Percentiles rank a stretch among this genome's conserved stretches.
Conservation (phyloP, 306 rosid genomes). For the Hippophae tibetana region DNA sequence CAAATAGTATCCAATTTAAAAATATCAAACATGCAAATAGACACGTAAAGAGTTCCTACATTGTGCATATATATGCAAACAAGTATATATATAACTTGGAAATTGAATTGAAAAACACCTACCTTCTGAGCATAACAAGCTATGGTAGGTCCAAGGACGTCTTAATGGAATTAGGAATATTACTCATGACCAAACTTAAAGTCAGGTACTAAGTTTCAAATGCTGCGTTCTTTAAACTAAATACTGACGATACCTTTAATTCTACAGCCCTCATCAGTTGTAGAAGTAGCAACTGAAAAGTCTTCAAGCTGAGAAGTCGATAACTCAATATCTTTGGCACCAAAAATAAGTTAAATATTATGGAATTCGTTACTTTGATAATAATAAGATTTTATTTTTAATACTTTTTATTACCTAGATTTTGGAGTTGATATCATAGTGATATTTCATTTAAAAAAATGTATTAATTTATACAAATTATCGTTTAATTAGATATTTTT, state of each 20-base stretch:
- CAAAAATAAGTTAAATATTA: neutral
- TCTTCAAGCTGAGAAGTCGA: conserved; percentile 47
- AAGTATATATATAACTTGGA: no score
- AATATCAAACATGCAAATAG: no score
- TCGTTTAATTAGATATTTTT: no score
- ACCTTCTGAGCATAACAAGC: conserved; percentile 84
- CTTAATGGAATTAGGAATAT: conserved; percentile 16
- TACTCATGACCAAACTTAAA: neutral
- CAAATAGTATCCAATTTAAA: no score
- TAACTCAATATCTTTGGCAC: conserved; percentile 34
- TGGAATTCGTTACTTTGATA: no score
- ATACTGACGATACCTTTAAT: conserved; percentile 45
- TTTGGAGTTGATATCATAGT: no score
- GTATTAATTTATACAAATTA: no score
- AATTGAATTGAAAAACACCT: neutral
- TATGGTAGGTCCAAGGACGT: conserved; percentile 75
- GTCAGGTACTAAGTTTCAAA: neutral
- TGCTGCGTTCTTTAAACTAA: neutral
- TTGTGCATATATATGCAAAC: no score
- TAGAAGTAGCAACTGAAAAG: conserved; percentile 36
- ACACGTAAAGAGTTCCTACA: no score
- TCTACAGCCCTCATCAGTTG: conserved; percentile 27
- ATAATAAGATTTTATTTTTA: no score
- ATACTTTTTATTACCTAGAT: no score
- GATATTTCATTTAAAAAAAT: no score